phyloP scores from a whole-genome alignment of 768 basidiomycete species.

The Lactarius trivialis region DNA sequence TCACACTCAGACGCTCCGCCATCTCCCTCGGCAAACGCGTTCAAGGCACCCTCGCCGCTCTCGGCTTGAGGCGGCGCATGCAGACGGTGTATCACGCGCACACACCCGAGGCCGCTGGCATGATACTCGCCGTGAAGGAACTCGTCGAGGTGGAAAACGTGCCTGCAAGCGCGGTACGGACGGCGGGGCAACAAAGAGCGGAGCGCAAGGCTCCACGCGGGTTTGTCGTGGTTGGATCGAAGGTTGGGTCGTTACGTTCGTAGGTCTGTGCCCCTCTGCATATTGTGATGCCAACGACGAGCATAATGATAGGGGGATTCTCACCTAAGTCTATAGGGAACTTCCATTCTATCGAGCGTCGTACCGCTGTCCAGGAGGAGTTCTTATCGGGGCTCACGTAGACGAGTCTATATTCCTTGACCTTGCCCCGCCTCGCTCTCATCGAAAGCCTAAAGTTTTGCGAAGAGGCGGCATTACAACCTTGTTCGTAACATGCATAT shows the following conservation, averaged over 20 bases:
- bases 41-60: not conserved
- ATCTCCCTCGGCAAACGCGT: not conserved
- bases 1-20: not conserved
- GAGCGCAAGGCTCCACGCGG: conserved; percentile 65
- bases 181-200: conserved; percentile 58
- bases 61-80: not conserved
- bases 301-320: not conserved
- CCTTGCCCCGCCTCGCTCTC: too few relatives aligned
- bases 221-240: conserved; percentile 39
- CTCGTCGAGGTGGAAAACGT: conserved; percentile 85
- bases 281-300: not conserved
- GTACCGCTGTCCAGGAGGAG: not conserved
- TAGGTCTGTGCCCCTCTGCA: not conserved
- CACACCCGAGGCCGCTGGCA: conserved; percentile 68
- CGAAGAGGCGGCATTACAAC: not conserved
- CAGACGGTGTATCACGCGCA: conserved; percentile 69
- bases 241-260: too few relatives aligned
- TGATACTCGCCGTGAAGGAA: conserved; percentile 85
- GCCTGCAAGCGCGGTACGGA: conserved; percentile 53
- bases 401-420: not conserved
- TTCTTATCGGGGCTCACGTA: not conserved
- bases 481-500: not conserved
- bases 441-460: too few relatives aligned
- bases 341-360: not conserved
- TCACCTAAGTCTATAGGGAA: not conserved